These are phyloP conservation scores for Colletotrichum sp. DNA, from an alignment of 2,329 filamentous ascomycete genomes.

Conservation along the genomic window DNA sequence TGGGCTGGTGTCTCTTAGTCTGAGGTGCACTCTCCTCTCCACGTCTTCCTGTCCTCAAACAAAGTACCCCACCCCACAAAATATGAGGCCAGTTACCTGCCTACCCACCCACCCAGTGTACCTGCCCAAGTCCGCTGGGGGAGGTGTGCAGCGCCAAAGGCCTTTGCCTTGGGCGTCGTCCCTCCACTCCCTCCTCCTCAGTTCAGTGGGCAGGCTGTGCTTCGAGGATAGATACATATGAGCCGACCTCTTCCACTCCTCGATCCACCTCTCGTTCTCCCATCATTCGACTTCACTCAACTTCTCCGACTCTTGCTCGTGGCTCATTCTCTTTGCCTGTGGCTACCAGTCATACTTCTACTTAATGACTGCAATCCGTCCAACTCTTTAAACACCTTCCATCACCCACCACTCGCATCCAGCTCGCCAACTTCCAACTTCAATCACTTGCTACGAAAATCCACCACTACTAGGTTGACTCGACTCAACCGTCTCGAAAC, in stretches of 20 bases:
- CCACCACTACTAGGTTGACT: not conserved
- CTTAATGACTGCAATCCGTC: slow-evolving; percentile 7
- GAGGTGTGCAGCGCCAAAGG: slow-evolving; percentile 1
- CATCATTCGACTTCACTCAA: slow-evolving; percentile 24
- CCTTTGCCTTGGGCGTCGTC: not conserved
- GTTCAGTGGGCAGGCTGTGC: slow-evolving; percentile 21
- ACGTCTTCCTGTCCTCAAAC: not conserved
- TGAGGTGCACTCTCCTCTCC: not conserved
- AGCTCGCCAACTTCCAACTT: not conserved
- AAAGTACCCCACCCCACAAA: not conserved
- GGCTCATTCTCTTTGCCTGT: slow-evolving; percentile 6
- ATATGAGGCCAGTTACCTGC: not conserved
- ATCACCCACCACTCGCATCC: not conserved
- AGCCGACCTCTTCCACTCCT: slow-evolving; percentile 23
- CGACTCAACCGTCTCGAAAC: not conserved
- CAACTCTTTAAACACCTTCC: not conserved
- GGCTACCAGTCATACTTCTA: slow-evolving; percentile 12
- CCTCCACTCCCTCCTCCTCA: not conserved
- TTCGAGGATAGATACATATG: slow-evolving; percentile 25
- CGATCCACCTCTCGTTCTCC: slow-evolving; percentile 7
- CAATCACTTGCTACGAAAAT: not conserved
- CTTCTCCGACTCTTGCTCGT: slow-evolving; percentile 14
- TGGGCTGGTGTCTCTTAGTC: not conserved
- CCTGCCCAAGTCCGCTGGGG: not conserved
- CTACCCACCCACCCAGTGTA: not conserved